Base-by-base conservation (phyloP, 202 grass and related monocot species). In the Miscanthus sacchariflorus region DNA sequence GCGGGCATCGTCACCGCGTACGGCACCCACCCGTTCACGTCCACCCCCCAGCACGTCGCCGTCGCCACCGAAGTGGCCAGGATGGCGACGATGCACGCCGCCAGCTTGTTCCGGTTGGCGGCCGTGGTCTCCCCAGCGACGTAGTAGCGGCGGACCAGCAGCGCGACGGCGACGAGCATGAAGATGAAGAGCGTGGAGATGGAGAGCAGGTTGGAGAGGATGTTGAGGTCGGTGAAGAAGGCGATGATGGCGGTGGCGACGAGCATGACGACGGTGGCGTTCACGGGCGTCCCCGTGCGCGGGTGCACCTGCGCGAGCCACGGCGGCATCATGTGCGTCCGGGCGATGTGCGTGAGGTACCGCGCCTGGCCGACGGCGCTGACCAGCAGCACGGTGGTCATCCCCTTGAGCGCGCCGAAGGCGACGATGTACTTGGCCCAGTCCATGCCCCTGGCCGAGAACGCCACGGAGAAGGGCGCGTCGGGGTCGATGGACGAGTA, bases 131-230 rank as follows among this genome's bases (percentile, higher is more conserved):
- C 92, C 7, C 90, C 93, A 12, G 79, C 15, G n/a, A 93, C 93
- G 71, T 95, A 98, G 92, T 98, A 90, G 1, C 96, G 88, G 6
- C 93, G 86, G n/a, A 98, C 89, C n/a, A 95, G 83, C 38, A 98
- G 92, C 35, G 93, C 89, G 4, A 98, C 76, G 40, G 93, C 89
- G 43, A 98, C 96, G 58, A 98, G 90, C 96, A 91, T 95, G 92
- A 98, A 98, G 71, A 98, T 95, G 87, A 98, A 98, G 78, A 98
- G 90, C 44, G 96, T 98, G 85, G 96, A 95, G 79, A 98, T 95
- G 86, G 96, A 98, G 15, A 98, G 88, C 4, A 95, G 96, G 85
- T 90, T 87, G 65, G 90, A 78, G 38, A 98, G 92, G 81, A 98
- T 83, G 67, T 0, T 0, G 85, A 98, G 93, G 58, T 90, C 43